A percentile compares a stretch with the other conserved stretches of the same genome.
Evolutionary conservation across 352 stramenopile genomes (phyloP).

Genomic region (Phytophthora pisi): DNA sequence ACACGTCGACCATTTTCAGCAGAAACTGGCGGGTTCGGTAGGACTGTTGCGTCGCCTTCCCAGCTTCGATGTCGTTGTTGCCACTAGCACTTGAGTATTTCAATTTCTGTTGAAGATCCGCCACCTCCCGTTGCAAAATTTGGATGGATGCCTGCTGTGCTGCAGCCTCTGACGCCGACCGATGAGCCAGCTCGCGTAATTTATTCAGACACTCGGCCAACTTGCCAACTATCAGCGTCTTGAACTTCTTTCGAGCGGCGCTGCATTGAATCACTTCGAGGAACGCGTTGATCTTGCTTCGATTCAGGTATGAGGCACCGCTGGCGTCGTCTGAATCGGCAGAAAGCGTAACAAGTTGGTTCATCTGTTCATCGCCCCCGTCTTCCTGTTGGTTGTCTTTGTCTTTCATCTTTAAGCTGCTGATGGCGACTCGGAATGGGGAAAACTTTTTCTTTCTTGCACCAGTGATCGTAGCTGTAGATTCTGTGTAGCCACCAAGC

Average conservation of each 20-base stretch:
- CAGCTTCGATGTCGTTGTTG: not conserved
- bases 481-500: conserved; percentile 34
- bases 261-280: conserved; percentile 59
- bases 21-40: conserved; percentile 40
- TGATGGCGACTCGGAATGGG: conserved; percentile 38
- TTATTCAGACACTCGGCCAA: conserved; percentile 53
- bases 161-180: conserved; percentile 40
- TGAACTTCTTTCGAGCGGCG: conserved; percentile 48
- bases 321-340: conserved; percentile 46
- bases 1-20: conserved; percentile 50
- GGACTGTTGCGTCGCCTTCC: not conserved
- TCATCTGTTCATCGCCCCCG: conserved; percentile 12
- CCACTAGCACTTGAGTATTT: conserved; percentile 4
- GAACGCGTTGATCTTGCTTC: conserved; percentile 68
- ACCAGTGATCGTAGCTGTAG: not conserved
- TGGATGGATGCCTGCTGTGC: conserved; percentile 40
- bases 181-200: conserved; percentile 45
- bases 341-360: conserved; percentile 31
- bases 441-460: conserved; percentile 38
- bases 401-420: conserved; percentile 18
- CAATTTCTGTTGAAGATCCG: conserved; percentile 38
- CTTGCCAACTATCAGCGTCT: conserved; percentile 50
- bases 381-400: conserved; percentile 29
- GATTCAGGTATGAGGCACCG: conserved; percentile 59
- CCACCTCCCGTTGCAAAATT: conserved; percentile 46